Base-by-base conservation (phyloP, 495 filamentous ascomycete species). In the Penicillium alfredii region DNA sequence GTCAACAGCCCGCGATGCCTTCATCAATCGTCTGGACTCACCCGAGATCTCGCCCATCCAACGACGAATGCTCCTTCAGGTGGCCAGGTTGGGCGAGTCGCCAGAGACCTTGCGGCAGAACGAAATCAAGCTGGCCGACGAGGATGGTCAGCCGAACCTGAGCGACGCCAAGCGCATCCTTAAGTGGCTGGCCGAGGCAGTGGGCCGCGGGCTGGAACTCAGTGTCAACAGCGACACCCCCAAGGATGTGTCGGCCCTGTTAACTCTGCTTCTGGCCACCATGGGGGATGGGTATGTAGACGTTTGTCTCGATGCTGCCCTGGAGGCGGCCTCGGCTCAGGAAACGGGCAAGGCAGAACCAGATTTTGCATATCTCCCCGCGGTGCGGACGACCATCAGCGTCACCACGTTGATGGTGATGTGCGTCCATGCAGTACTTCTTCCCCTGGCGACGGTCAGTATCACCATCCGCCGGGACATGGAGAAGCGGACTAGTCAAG, bases 241-340 rank as follows among this genome's bases (percentile, higher is more conserved):
- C 17, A 97, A 92, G 60, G 93, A 99, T 61, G 85, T 97, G 25
- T 77, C 79, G n/a, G 79, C 85, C 39, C 72, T 96, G 11, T 68
- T 96, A 25, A 84, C 81, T 56, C 77, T 97, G 6, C 76, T 99
- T 1, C 73, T 96, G 15, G 77, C 80, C 10, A 82, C 84, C 42
- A 92, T 96, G 84, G 88, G 86, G 33, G 88, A 93, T 49, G 82
- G 88, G 23, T 99, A 97, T 51, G 69, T 99, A 18, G 93, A 99
- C 51, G 90, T 94, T 2, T 86, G 85, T 19, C 74, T 99, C 4
- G 92, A 97, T 51, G 86, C 88, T 6, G 84, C 84, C 25, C 69
- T 82, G 30, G 87, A 94, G 51, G 64, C 71, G 33, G 81, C 86
- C 35, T 70, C 78, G 8, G 70, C 82, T 3, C 86, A 92, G 52